Evolutionary conservation across 129 eudicot genomes (phyloP).

Genomic region (Flaveria sonorensis): DNA sequence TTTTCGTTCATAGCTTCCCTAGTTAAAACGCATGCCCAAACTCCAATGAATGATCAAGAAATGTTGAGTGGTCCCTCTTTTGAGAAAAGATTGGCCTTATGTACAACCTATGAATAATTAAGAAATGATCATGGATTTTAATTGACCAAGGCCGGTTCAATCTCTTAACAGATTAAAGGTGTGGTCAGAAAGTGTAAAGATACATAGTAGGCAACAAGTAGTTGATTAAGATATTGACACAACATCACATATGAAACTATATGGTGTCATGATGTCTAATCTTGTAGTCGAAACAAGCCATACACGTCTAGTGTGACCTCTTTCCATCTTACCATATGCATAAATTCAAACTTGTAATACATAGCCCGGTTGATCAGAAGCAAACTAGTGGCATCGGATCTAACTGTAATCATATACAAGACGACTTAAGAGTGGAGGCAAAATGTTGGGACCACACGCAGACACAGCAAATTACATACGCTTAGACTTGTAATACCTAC

Average conservation of each 20-base stretch:
- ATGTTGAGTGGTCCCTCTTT: neutral
- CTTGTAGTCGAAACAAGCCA: slow-evolving; percentile 27
- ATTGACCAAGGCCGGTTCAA: slow-evolving; percentile 16
- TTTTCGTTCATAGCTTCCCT: too few relatives aligned
- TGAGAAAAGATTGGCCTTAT: slow-evolving; percentile 2
- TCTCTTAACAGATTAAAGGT: neutral
- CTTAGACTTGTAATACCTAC: neutral
- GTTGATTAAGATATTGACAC: slow-evolving; percentile 37
- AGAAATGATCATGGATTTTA: slow-evolving; percentile 6
- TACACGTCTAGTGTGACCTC: slow-evolving; percentile 13
- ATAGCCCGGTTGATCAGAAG: slow-evolving; percentile 23
- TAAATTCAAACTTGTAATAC: slow-evolving; percentile 24
- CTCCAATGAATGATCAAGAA: neutral
- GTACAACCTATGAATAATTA: neutral
- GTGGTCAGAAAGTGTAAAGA: slow-evolving; percentile 22
- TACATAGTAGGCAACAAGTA: slow-evolving; percentile 27
- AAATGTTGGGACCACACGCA: slow-evolving; percentile 5
- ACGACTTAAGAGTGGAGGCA: slow-evolving; percentile 25
- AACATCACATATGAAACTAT: slow-evolving; percentile 32
- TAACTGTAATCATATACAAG: slow-evolving; percentile 13
- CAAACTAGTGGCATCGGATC: slow-evolving; percentile 34
- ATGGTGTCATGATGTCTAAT: slow-evolving; percentile 33
- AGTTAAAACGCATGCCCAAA: neutral
- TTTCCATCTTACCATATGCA: slow-evolving; percentile 17
- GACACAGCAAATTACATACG: neutral